Evolutionary conservation across 768 basidiomycete genomes (phyloP), one percentile per base, ranked within the genome.

Genomic region (Trametes villosa): DNA sequence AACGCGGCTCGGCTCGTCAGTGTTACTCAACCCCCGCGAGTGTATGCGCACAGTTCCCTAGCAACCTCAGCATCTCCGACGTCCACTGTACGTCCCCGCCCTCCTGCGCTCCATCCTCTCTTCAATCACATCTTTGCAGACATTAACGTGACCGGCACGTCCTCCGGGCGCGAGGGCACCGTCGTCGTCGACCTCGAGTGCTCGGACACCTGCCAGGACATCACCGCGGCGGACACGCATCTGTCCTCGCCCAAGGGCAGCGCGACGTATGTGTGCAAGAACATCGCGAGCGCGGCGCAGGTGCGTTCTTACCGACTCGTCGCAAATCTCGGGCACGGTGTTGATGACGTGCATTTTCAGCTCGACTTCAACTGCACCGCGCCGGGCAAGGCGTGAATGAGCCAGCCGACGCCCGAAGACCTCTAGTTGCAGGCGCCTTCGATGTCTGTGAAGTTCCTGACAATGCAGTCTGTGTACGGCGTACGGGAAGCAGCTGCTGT

Each of bases 161-260:
- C 80, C 0, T 80, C 80, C 15, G 81, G 79, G 1, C 58, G 67
- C 0, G 62, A 70, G 30, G 76, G 78, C 22, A 53, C 65, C 30
- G 75, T 79, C 7, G 79, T 81, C 52, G 79, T 73, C 36, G 72
- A 76, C 30, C 61, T 82, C 11, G 72, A 79, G 60, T 82, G 81
- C 57, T 78, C 78, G 4, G 63, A 70, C 2, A 67, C 71, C 31
- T 79, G 77, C 62, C 52, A 73, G 31, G 70, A 71, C 61, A 76
- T 79, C 67, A 77, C 78, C 9, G 76, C 78, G 6, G 69, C 63
- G 1, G 73, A 73, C 9, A 77, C 74, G 15, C 46, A 74, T 50
- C 46, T 79, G 33, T 64, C 57, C 2, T 67, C 74, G 9, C 77
- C 76, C 20, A 68, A 71, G 41, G 72, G 76, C 20, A 54, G 67